Conservation (phyloP, 2,329 filamentous ascomycete species). For the Colletotrichum scovillei region DNA sequence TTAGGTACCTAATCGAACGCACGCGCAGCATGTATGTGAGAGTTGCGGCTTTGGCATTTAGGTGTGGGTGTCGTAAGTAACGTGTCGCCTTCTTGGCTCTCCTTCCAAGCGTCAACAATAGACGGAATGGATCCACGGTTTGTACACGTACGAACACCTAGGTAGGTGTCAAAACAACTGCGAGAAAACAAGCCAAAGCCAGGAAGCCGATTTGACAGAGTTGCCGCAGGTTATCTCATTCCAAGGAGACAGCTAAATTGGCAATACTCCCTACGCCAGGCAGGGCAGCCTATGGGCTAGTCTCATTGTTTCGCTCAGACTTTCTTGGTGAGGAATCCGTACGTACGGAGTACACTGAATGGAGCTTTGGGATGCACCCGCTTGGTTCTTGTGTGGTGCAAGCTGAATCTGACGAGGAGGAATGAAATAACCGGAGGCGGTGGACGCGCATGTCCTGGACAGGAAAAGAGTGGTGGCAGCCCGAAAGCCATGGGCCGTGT, state of each 20-base stretch:
- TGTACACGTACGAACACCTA: not conserved
- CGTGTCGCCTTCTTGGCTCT: not conserved
- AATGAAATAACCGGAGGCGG: slow-evolving; percentile 7
- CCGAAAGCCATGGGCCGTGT: not conserved
- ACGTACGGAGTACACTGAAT: not conserved
- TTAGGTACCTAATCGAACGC: not conserved
- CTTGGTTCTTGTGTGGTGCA: slow-evolving; percentile 4
- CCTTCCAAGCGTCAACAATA: not conserved
- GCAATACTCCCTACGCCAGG: not conserved
- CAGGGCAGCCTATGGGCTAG: not conserved
- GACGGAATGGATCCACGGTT: not conserved
- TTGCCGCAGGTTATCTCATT: not conserved
- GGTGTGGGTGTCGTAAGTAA: slow-evolving; percentile 9
- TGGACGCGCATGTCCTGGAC: slow-evolving; percentile 18
- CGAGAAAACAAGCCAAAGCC: not conserved
- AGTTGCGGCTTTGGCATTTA: not conserved
- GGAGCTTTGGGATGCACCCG: slow-evolving; percentile 11
- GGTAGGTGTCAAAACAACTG: not conserved
- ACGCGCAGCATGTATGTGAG: slow-evolving; percentile 2
- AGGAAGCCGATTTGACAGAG: not conserved
- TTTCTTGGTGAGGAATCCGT: not conserved
- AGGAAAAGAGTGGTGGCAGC: slow-evolving; percentile 16
- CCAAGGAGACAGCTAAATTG: not conserved
- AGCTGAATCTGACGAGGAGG: slow-evolving; percentile 1
- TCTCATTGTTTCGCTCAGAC: not conserved